Conservation (phyloP, 2,329 filamentous ascomycete genomes). For the Pseudogymnoascus sp. region DNA sequence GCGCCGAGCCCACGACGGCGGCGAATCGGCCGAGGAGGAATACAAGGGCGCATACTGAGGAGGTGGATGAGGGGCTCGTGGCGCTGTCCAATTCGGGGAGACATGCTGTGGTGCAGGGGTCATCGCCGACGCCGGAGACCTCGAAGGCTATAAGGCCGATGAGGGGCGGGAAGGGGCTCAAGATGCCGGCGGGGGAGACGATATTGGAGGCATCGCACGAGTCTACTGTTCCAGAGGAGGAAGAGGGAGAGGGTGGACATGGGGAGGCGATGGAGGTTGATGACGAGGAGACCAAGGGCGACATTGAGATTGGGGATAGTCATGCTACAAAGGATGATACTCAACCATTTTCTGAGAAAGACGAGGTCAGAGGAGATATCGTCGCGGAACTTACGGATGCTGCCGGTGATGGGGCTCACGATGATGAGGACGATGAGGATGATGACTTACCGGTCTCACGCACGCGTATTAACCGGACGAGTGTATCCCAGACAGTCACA, state of each 20-base stretch:
- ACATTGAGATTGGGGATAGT: slow-evolving; percentile 10
- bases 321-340: slow-evolving; percentile 19
- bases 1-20: slow-evolving; percentile 21
- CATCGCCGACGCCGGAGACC: slow-evolving; percentile 49
- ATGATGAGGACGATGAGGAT: slow-evolving; percentile 27
- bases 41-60: slow-evolving; percentile 33
- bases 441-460: slow-evolving; percentile 32
- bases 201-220: slow-evolving; percentile 30
- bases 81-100: slow-evolving; percentile 56
- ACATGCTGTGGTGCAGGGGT: slow-evolving; percentile 43
- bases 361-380: slow-evolving; percentile 9
- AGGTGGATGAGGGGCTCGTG: slow-evolving; percentile 48
- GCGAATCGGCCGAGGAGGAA: slow-evolving; percentile 21
- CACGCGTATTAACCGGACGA: slow-evolving; percentile 35
- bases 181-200: slow-evolving; percentile 23
- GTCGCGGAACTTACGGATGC: slow-evolving; percentile 13
- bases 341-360: background rate
- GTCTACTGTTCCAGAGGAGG: slow-evolving; percentile 25
- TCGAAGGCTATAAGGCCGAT: slow-evolving; percentile 27
- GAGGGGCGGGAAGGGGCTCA: slow-evolving; percentile 27
- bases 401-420: slow-evolving; percentile 8
- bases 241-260: slow-evolving; percentile 14
- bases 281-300: slow-evolving; percentile 3
- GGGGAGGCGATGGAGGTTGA: slow-evolving; percentile 22
- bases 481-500: slow-evolving; percentile 25